Evolutionary conservation across 768 basidiomycete species (phyloP), one percentile per base, ranked within the genome.

Genomic region (Hygrophoropsis aurantiaca): DNA sequence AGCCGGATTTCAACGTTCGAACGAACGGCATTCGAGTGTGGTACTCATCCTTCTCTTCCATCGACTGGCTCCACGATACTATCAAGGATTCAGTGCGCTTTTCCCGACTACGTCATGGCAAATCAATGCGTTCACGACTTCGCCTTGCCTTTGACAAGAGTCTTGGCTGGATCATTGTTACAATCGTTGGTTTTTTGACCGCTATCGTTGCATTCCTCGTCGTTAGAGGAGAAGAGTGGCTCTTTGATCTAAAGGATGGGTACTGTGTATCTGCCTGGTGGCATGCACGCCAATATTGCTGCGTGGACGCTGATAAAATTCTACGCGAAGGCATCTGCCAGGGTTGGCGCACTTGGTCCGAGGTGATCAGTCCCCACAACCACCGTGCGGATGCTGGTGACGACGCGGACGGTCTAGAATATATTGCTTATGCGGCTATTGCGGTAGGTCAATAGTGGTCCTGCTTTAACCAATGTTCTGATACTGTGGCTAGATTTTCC

Each of bases 1-100:
- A 73, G 6, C 62, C 72, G 15, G 81, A 78, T 37, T 62, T 75
- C 15, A 85, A 82, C 47, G 74, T 81, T 25, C 83, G 81, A 58
- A 81, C 82, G 40, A 95, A 95, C 55, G 94, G 94, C 27, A 84
- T 91, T 47, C 85, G 91, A 21, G 90, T 93, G 26, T 67, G 66
- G 90, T 93, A 92, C 65, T 84, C 87, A 10, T 90, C 88, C 3
- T 95, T 85, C 70, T 84, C 90, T 0, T 92, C 89, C 16, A 87
- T 95, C 47, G 94, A 97, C 66, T 97, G 94, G 95, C 73, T 97
- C 44, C 95, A 97, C 58, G 95, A 97, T 70, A 80, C 90, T 33
- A 91, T 97, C 72, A 94, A 97, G 66, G 92, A 95, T 60, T 91
- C 92, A 0, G 79, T 80, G 7, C 87, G 94, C 23, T 85, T 87